These are phyloP conservation scores for Botrytis tulipae DNA, from an alignment of 2,329 filamentous ascomycete species.

Conservation along the genomic window DNA sequence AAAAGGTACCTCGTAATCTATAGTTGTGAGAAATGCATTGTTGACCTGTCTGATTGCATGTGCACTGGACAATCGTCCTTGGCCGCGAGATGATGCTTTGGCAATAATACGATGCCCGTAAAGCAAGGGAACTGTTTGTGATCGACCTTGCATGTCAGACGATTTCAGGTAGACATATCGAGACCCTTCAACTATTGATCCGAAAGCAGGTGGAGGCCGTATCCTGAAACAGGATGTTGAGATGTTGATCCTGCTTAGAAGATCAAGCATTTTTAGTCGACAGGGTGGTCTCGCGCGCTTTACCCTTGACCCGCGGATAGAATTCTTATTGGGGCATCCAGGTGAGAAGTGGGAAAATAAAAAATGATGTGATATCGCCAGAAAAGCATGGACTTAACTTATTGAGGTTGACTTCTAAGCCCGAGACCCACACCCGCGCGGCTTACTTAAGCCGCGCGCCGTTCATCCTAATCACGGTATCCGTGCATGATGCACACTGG, in stretches of 20 bases:
- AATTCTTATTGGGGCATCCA: neutral
- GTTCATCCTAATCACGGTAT: neutral
- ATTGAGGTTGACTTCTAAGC: neutral
- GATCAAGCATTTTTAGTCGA: neutral
- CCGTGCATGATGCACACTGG: neutral
- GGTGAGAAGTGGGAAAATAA: neutral
- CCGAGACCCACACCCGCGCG: neutral
- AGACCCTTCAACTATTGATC: neutral
- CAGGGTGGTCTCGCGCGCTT: neutral
- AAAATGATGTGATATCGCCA: neutral
- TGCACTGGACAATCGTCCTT: neutral
- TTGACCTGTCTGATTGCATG: neutral
- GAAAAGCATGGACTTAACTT: neutral
- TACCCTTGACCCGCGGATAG: neutral
- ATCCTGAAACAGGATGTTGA: neutral
- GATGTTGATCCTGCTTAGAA: neutral
- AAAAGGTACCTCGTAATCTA: neutral
- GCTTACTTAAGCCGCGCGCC: neutral
- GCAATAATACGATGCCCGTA: neutral
- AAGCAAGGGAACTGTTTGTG: neutral
- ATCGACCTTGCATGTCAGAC: neutral
- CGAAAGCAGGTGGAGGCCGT: neutral
- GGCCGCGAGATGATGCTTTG: neutral
- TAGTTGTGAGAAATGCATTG: neutral
- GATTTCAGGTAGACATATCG: neutral